Conservation (phyloP, 2,329 filamentous ascomycete species). For the Didymella lethalis region DNA sequence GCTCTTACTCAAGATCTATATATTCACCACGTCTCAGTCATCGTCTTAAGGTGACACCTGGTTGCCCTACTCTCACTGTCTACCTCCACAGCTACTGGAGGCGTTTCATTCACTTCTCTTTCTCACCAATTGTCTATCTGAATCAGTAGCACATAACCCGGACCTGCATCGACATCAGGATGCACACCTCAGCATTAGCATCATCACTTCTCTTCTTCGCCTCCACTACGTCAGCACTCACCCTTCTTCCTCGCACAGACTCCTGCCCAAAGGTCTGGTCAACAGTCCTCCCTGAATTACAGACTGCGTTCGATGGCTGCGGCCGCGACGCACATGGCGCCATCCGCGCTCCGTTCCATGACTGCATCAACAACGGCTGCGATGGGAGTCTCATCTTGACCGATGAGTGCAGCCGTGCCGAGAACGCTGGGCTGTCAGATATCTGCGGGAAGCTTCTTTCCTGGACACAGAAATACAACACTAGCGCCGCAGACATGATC, state of each 20-base stretch:
- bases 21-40: slow-evolving; percentile 14
- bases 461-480: slow-evolving; percentile 52
- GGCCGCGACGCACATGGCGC: slow-evolving; percentile 31
- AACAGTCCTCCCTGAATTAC: slow-evolving; percentile 27
- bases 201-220: slow-evolving; percentile 12
- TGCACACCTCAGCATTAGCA: slow-evolving; percentile 14
- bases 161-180: slow-evolving; percentile 1
- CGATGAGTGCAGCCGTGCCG: slow-evolving; percentile 40
- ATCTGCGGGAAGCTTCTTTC: slow-evolving; percentile 51
- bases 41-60: slow-evolving; percentile 1
- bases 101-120: slow-evolving; percentile 5
- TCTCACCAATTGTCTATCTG: background rate
- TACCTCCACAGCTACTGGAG: slow-evolving; percentile 1
- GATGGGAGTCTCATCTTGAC: slow-evolving; percentile 39
- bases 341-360: slow-evolving; percentile 39
- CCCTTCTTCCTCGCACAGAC: slow-evolving; percentile 20
- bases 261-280: slow-evolving; percentile 34
- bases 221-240: slow-evolving; percentile 22
- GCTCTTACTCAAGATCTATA: slow-evolving; percentile 8
- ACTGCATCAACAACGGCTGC: slow-evolving; percentile 41
- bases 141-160: background rate
- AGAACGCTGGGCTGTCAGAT: slow-evolving; percentile 54
- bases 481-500: slow-evolving; percentile 41
- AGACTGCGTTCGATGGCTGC: slow-evolving; percentile 30
- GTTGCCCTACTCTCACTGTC: slow-evolving; percentile 2